Evolutionary conservation across 306 rosid species (phyloP), one percentile per base, ranked within the genome.

Genomic region (Begonia masoniana): DNA sequence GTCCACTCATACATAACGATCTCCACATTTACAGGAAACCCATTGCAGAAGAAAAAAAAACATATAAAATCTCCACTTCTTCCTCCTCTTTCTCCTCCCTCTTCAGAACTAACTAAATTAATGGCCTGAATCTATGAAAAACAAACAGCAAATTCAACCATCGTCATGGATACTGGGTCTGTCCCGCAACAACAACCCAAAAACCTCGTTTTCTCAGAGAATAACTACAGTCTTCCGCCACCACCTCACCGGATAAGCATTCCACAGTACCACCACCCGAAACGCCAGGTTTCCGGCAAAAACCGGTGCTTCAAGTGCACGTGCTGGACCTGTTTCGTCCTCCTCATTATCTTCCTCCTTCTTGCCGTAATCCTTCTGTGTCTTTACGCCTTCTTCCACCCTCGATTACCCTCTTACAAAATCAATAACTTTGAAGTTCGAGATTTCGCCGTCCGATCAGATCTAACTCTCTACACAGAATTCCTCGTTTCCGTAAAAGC

Each of bases 381-480:
- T 13, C 0, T 62, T 2, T 53, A 1, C 16, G 9, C 11, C 6
- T 43, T 41, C 31, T 62, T 23, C 53, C 1, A 15, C 6, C 66
- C 66, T 17, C 24, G 14, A n/a, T 5, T 45, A 16, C 66, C 66
- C 14, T 62, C 66, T 4, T 62, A 62, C 66, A 45, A 53, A 6
- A 41, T 62, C 15, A 1, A 14, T 5, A 1, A 23, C 6, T 62
- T 62, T 45, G 10, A 5, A 11, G 66, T 62, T 41, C 43, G 47
- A 7, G 13, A 15, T 14, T 62, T 60, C 50, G n/a, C 41, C 13
- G 31, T 62, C n/a, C 55, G 46, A 2, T 2, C 59, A 9, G 59
- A 52, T 11, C 45, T 52, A 51, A 62, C 52, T 13, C 53, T 62
- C 35, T 43, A 52, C 59, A 54, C 59, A 0, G 66, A 62, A 45